A percentile compares a stretch with the other conserved stretches of the same genome.
Conservation (phyloP, 306 rosid genomes). For the Lagenaria siceraria region DNA sequence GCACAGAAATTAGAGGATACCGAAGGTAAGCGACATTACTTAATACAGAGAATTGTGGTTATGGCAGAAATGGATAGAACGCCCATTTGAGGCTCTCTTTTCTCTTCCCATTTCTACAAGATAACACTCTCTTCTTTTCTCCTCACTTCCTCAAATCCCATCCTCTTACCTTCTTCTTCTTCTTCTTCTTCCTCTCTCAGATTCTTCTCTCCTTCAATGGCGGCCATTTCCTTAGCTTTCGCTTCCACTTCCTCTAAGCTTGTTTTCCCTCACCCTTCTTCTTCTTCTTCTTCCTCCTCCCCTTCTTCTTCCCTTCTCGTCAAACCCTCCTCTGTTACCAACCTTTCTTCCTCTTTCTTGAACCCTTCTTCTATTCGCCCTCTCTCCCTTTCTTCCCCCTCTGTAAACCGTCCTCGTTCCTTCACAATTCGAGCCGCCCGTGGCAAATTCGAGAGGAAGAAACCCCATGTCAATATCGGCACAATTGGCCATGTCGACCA, state of each 20-base stretch:
- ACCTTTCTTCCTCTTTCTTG: constrained; percentile 53
- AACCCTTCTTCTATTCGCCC: constrained; percentile 49
- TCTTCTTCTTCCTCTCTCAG: background rate
- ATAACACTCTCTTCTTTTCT: constrained; percentile 14
- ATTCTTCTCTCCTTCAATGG: constrained; percentile 21
- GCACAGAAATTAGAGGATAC: constrained; percentile 15
- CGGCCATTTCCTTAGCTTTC: constrained; percentile 33
- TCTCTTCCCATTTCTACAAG: constrained; percentile 12
- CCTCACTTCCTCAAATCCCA: background rate
- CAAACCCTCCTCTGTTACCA: constrained; percentile 24
- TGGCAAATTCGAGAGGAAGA: constrained; percentile 76
- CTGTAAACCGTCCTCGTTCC: constrained; percentile 23
- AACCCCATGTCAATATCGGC: constrained; percentile 83
- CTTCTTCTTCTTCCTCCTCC: constrained; percentile 8
- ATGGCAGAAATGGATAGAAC: constrained; percentile 33
- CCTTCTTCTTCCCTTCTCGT: constrained; percentile 6
- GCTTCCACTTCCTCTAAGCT: constrained; percentile 38
- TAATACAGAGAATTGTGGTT: constrained; percentile 2
- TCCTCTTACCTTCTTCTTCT: background rate
- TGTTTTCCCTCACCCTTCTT: constrained; percentile 17
- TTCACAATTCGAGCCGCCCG: constrained; percentile 68
- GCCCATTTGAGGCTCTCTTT: constrained; percentile 26
- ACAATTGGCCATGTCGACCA: constrained; percentile 92
- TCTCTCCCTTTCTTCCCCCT: constrained; percentile 17
- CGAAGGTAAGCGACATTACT: background rate